Evolutionary conservation across 2,329 filamentous ascomycete genomes (phyloP).

Genomic region (Coniochaeta ligniaria): DNA sequence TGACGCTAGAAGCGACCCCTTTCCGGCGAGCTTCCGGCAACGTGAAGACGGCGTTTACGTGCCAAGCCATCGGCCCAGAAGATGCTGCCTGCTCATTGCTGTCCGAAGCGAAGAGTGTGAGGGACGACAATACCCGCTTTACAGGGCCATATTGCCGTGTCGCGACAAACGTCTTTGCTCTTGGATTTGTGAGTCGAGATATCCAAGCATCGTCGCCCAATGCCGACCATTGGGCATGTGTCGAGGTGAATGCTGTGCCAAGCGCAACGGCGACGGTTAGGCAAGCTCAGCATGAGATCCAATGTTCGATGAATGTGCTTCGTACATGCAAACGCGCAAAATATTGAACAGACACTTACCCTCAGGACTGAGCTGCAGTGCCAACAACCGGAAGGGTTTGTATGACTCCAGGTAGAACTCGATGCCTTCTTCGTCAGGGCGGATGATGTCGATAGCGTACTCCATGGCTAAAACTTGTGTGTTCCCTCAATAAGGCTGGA

Average conservation of each 20-base stretch:
- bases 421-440: neutral
- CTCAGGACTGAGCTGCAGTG: slow-evolving; percentile 1
- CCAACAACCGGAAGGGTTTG: slow-evolving; percentile 1
- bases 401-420: neutral
- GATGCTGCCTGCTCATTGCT: neutral
- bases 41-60: neutral
- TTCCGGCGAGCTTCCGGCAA: neutral
- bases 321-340: too few relatives aligned
- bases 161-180: neutral
- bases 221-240: neutral
- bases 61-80: neutral
- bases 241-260: neutral
- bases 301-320: neutral
- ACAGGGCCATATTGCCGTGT: too few relatives aligned
- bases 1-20: neutral
- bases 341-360: neutral
- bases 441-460: neutral
- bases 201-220: neutral
- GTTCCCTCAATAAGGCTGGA: neutral
- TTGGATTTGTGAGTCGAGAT: neutral
- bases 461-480: neutral
- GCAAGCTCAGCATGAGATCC: neutral
- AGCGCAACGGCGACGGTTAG: neutral
- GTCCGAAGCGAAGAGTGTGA: neutral
- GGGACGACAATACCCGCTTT: neutral